Evolutionary conservation across 1,139 yeast genomes (phyloP).

Genomic region (Cylindricascospora bacillispora): DNA sequence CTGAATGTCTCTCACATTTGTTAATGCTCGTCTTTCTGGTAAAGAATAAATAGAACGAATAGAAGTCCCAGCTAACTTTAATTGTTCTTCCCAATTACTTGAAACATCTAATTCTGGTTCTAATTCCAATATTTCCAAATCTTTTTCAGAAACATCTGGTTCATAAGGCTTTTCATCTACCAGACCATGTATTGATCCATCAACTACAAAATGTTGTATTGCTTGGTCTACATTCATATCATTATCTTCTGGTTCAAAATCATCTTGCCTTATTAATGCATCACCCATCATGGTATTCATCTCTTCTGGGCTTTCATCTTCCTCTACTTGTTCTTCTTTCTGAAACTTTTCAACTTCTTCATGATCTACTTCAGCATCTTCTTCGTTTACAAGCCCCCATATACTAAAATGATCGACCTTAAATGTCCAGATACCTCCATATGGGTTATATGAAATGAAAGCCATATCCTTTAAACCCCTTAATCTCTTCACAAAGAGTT

Average conservation of each 20-base stretch:
- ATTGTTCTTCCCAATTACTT: constrained; percentile 51
- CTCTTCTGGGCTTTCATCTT: constrained; percentile 5
- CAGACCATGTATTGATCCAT: constrained; percentile 22
- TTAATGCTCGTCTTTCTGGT: constrained; percentile 10
- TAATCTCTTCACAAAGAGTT: constrained; percentile 38
- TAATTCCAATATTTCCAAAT: constrained; percentile 31
- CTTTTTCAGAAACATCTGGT: constrained; percentile 38
- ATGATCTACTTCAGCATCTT: constrained; percentile 42
- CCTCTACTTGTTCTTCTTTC: constrained; percentile 28
- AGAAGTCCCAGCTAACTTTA: constrained; percentile 42
- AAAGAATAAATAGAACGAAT: constrained; percentile 37
- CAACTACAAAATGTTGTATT: no score
- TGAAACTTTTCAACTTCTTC: constrained; percentile 19
- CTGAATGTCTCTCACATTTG: constrained; percentile 12
- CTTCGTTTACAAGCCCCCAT: constrained; percentile 79
- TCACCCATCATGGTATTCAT: no score
- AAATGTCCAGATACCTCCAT: constrained; percentile 68
- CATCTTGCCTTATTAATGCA: constrained; percentile 1
- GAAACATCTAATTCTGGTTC: constrained; percentile 37
- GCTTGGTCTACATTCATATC: constrained; percentile 20
- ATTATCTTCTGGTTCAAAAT: constrained; percentile 3
- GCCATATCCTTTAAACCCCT: constrained; percentile 54
- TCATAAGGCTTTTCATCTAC: constrained; percentile 56
- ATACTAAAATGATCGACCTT: constrained; percentile 83
- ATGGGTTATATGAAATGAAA: constrained; percentile 67